Evolutionary conservation across 2,329 filamentous ascomycete species (phyloP), one percentile per base, ranked within the genome.

Genomic region (Malbranchea zuffiana): DNA sequence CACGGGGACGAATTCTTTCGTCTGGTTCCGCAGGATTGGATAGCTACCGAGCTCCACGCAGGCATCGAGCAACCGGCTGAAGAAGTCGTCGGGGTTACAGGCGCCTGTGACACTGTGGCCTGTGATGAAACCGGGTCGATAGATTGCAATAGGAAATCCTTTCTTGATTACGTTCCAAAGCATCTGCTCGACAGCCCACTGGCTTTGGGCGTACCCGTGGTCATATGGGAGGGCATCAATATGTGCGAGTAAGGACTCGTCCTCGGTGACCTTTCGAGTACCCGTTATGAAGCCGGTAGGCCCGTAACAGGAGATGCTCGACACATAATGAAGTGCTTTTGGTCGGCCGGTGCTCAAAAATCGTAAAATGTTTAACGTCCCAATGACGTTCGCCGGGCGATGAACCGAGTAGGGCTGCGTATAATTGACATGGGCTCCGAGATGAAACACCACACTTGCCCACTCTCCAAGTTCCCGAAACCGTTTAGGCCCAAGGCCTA

Each of bases 131-230:
- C 86, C 84, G 0, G 85, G 79, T 3, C 86, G 74, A 30, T 92
- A 68, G 18, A 92, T 72, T 13, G 76, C 70, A 6, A 82, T 82
- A 1, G 62, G 65, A 1, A 93, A 73, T 6, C 84, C 84, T 26
- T 80, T 72, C 32, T 66, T 66, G 31, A 83, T 82, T 11, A 84
- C 82, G 52, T 81, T 78, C 17, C 80, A 72, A 10, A 83, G 70
- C 25, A 93, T 66, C 32, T 68, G 67, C 49, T 78, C 74, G 0
- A 69, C 69, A 1, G 73, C 79, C 82, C 82, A 93, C 61, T 94
- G 92, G 44, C 74, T 75, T 56, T 93, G 84, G 1, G 85, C 84
- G 49, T 93, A 93, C 1, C 86, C 85, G 1, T 81, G 88, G 15
- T 75, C 75, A 2, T 92, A 51, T 2, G 39, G 40, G 2, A 55